Evolutionary conservation across 2,329 filamentous ascomycete genomes (phyloP).

Genomic region (Blastomyces parvus): DNA sequence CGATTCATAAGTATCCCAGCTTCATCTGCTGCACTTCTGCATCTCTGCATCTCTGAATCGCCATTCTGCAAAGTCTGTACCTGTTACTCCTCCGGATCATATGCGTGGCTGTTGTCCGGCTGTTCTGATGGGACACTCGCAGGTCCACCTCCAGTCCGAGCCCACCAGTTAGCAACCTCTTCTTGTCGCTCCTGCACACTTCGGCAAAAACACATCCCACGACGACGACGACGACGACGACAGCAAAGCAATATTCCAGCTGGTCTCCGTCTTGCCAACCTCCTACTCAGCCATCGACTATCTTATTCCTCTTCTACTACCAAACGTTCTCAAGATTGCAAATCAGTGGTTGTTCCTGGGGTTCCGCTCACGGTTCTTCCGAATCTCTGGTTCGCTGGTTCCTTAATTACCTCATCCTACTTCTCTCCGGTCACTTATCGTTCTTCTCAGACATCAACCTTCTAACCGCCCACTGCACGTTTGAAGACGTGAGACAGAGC

Average conservation of each 20-base stretch:
- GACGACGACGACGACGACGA: not conserved
- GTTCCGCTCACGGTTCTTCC: not conserved
- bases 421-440: conserved; percentile 4
- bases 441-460: not conserved
- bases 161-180: not conserved
- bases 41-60: not conserved
- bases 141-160: not conserved
- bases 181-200: not conserved
- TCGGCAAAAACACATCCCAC: not conserved
- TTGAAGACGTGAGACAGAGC: not conserved
- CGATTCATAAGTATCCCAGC: not conserved
- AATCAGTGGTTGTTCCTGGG: not conserved
- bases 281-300: not conserved
- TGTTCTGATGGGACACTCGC: not conserved
- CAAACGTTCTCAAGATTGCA: not conserved
- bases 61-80: not conserved
- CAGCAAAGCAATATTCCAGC: not conserved
- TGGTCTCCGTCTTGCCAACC: not conserved
- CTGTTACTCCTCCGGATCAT: not conserved
- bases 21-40: not conserved
- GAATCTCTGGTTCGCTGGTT: not conserved
- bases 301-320: not conserved
- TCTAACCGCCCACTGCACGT: not conserved
- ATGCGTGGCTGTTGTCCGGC: not conserved
- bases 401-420: conserved; percentile 7